Base-by-base conservation (phyloP, 495 filamentous ascomycete species). In the Poronia punctata region DNA sequence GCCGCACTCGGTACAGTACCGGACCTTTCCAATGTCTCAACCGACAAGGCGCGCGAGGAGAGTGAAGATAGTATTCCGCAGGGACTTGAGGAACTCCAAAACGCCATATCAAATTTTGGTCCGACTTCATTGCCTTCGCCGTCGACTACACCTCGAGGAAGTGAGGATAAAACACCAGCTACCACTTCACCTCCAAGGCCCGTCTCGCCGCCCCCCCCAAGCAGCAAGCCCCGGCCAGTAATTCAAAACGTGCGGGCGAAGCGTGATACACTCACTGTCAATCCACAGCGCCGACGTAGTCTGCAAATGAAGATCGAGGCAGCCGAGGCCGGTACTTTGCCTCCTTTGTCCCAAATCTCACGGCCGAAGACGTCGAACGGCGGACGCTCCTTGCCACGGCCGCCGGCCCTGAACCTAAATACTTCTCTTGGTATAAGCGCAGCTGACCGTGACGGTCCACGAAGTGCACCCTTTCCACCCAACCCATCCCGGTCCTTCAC, bases 281-380 rank as follows among this genome's bases (percentile, higher is more conserved):
- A 45, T 35, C 41, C 52, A 0, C 50, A 59, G 7, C 49, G 57
- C 10, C 52, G 62, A 15, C 56, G 58, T 8, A 72, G 69, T 32
- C 34, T 71, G 35, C 62, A 63, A 9, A 69, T 66, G 62, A 61
- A 54, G 39, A 62, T 69, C n/a, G 69, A 72, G 37, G 60, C 66
- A 34, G 37, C 63, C 2, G 65, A 60, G 34, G 55, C 8, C 10
- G 22, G 8, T 14, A 17, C 6, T 14, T 2, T 35, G 5, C 12
- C 36, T 5, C 24, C 43, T 9, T 38, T 42, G 3, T 8, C 25
- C 10, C 18, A 26, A 3, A 14, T 14, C 14, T 33, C 46, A 18
- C 38, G 43, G 14, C 36, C 49, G 15, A 55, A 48, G 35, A 47
- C 36, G 18, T 48, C 46, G 3, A 47, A 37, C 12, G 43, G 35